These are phyloP conservation scores for Alternaria dauci DNA, from an alignment of 2,329 filamentous ascomycete species.

Conservation along the genomic window DNA sequence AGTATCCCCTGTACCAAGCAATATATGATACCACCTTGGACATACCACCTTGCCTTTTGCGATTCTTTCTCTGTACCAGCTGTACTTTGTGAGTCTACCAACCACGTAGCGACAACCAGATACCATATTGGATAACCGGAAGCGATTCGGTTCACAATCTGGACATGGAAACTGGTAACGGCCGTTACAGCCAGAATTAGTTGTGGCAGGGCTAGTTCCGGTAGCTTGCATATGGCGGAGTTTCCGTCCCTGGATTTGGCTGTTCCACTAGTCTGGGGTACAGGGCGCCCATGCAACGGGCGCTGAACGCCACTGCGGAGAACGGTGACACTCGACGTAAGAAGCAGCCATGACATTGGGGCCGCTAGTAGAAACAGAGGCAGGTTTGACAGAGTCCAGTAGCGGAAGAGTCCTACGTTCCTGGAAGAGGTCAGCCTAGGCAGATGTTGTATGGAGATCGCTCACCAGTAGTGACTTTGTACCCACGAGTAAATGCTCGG, in stretches of 20 bases:
- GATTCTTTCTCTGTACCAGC: not conserved
- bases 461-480: constrained; percentile 88
- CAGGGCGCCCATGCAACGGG: constrained; percentile 32
- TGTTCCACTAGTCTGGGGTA: constrained; percentile 23
- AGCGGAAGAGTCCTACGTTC: constrained; percentile 86
- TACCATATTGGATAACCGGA: constrained; percentile 93
- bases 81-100: constrained; percentile 14
- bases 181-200: constrained; percentile 74
- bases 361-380: constrained; percentile 86
- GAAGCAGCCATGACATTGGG: constrained; percentile 76
- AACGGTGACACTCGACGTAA: constrained; percentile 60
- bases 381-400: constrained; percentile 87
- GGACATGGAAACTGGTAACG: constrained; percentile 85
- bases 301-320: constrained; percentile 56
- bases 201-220: constrained; percentile 73
- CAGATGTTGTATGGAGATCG: constrained; percentile 10
- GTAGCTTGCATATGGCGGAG: constrained; percentile 25
- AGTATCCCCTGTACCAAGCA: constrained; percentile 81
- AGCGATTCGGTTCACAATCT: constrained; percentile 88
- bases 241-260: constrained; percentile 11
- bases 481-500: constrained; percentile 94
- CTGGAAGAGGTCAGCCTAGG: constrained; percentile 57
- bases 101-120: constrained; percentile 71
- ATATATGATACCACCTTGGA: constrained; percentile 76
- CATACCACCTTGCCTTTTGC: constrained; percentile 23